These are phyloP conservation scores for Phytophthora sansomeana DNA, from an alignment of 352 stramenopile genomes.

Conservation along the genomic window DNA sequence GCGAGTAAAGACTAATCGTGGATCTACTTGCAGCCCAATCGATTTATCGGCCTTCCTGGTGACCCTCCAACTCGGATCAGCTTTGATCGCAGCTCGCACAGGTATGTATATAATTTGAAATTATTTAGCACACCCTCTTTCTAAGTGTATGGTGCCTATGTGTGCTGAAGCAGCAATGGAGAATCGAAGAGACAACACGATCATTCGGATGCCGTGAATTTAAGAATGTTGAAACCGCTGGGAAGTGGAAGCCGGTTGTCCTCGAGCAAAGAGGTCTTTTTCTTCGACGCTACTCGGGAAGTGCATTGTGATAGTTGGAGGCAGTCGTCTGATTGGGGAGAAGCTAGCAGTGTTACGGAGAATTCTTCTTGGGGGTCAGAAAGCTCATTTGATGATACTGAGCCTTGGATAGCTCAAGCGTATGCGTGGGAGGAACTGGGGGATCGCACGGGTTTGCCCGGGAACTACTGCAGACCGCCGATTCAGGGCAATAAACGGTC, in stretches of 20 bases:
- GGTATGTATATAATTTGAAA: slow-evolving; percentile 11
- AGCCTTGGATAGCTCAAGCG: slow-evolving; percentile 39
- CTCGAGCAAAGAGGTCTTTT: slow-evolving; percentile 35
- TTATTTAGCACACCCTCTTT: neutral
- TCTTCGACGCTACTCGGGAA: slow-evolving; percentile 44
- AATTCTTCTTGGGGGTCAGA: slow-evolving; percentile 44
- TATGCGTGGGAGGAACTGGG: slow-evolving; percentile 58
- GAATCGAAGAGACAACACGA: slow-evolving; percentile 5
- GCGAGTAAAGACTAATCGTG: slow-evolving; percentile 3
- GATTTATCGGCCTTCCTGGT: slow-evolving; percentile 34
- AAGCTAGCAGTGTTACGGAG: slow-evolving; percentile 42
- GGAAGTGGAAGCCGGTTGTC: slow-evolving; percentile 5
- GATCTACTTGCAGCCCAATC: slow-evolving; percentile 25
- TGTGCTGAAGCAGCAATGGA: slow-evolving; percentile 16
- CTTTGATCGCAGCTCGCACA: slow-evolving; percentile 9
- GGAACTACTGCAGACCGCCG: slow-evolving; percentile 26
- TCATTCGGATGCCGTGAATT: neutral
- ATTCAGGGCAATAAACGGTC: slow-evolving; percentile 23
- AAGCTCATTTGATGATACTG: slow-evolving; percentile 31
- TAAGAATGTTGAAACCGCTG: slow-evolving; percentile 11
- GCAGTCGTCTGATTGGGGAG: slow-evolving; percentile 26
- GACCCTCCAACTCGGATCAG: neutral
- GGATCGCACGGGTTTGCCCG: slow-evolving; percentile 31
- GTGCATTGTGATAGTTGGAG: slow-evolving; percentile 19
- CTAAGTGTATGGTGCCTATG: slow-evolving; percentile 5